Base-by-base conservation (phyloP, 148 eudicot species). In the Salicornia ramosissima region DNA sequence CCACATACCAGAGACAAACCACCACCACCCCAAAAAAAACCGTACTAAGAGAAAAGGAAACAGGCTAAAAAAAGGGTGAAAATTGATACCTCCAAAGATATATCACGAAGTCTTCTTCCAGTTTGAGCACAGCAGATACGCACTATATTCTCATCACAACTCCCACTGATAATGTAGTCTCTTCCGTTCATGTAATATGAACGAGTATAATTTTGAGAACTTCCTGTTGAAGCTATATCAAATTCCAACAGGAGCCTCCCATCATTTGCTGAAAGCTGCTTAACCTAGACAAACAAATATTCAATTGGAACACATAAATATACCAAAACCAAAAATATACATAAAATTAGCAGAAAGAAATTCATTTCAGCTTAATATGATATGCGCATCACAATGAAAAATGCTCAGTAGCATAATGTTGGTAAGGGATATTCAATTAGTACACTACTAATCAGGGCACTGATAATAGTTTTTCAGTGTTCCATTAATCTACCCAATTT, bases 141-240 rank as follows among this genome's bases (percentile, higher is more conserved):
- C 33, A 92, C 93, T 9, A 89, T 82, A 70, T 83, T 78, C 83
- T 92, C 96, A 80, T 92, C 97, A 70, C 89, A 89, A 64, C 97
- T 92, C 75, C 97, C 97, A 76, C 93, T 89, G 4, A 92, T 80
- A 33, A 92, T 81, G 73, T 92, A 92, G 79, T 92, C 96, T 71
- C 88, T 86, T 62, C 96, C 96, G 77, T 83, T 89, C 93, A 92
- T 82, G 85, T 89, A 92, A 73, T 92, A 92, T 46, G 97, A 89
- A 30, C 97, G 96, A 12, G 97, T 92, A 50, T 89, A 92, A 64
- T 92, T 92, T 70, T 92, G 93, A 49, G 96, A 80, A 75, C 91
- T 89, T 80, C 96, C 93, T 4, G 89, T 89, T 47, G 96, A 59
- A 65, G 88, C 68, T 63, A 92, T 86, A 73, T 78, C 86, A 67